These are phyloP conservation scores for Ulota crispa DNA, from an alignment of 225 moss, liverwort and hornwort species.

Conservation along the genomic window DNA sequence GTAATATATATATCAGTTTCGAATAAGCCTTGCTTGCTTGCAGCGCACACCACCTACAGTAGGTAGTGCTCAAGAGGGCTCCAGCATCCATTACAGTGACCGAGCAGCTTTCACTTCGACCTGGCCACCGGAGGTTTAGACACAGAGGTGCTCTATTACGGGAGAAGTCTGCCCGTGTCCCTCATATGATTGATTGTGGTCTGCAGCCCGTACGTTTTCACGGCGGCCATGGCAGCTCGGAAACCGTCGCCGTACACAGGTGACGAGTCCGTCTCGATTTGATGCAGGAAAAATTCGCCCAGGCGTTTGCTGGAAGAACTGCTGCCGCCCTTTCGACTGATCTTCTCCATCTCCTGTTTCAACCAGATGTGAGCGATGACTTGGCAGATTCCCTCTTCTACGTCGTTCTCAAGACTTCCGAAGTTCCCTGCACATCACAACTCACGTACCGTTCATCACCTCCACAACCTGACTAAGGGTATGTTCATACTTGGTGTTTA, in stretches of 20 bases:
- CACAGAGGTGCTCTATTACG: background rate
- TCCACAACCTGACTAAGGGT: background rate
- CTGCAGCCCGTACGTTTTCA: slow-evolving; percentile 30
- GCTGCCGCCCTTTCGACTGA: slow-evolving; percentile 18
- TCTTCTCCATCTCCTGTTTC: slow-evolving; percentile 47
- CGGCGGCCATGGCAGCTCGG: slow-evolving; percentile 41
- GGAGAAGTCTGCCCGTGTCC: slow-evolving; percentile 37
- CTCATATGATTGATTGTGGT: slow-evolving; percentile 44
- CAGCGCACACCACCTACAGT: background rate
- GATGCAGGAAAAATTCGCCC: slow-evolving; percentile 63
- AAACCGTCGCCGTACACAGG: slow-evolving; percentile 65
- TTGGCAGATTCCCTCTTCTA: slow-evolving; percentile 98
- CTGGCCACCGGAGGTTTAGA: background rate
- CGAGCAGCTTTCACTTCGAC: background rate
- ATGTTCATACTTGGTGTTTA: no score
- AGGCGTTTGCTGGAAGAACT: slow-evolving; percentile 46
- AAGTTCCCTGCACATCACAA: slow-evolving; percentile 58
- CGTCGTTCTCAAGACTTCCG: slow-evolving; percentile 63
- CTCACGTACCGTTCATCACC: background rate
- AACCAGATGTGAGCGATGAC: slow-evolving; percentile 92
- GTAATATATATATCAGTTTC: slow-evolving; percentile 7
- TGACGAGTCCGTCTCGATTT: slow-evolving; percentile 64
- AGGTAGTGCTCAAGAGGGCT: background rate
- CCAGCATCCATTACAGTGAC: background rate
- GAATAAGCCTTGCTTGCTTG: background rate